Evolutionary conservation across 345 rosid genomes (phyloP), one percentile per base, ranked within the genome.

Genomic region (Mangifera indica): DNA sequence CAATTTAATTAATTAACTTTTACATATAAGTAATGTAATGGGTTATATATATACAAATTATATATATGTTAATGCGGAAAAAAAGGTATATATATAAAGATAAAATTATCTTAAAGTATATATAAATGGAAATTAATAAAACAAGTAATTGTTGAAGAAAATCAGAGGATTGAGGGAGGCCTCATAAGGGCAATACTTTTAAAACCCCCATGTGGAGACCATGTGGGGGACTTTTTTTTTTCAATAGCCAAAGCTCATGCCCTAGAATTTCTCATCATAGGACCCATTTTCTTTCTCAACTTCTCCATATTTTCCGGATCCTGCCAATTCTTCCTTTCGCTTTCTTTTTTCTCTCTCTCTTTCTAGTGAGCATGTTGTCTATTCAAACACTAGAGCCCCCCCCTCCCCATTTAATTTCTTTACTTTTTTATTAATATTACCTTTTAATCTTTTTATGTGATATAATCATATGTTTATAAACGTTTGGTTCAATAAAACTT

Each of bases 221-320:
- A 83, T 86, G 85, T 83, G 87, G 66, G 72, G 69, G 62, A 59
- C 72, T 69, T 17, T 26, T 58, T 58, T 73, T 68, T 52, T 69
- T 59, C 74, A 3, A n/a, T 42, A 51, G 7, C 60, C 72, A 21
- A 71, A 56, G 20, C 78, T 71, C 72, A 64, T 82, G 82, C 80
- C 77, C 80, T 71, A 54, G 56, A 79, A 69, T 79, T 77, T 67
- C 76, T 74, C 81, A 66, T 44, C 46, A 74, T 71, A 49, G 72
- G 87, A 79, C 26, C 84, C 77, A 48, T 3, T 78, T 21, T 32
- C 52, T 70, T 66, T 72, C 80, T 71, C 79, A 71, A 62, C 76
- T 45, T 78, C 81, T 17, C 84, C 87, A 81, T 81, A 87, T 84
- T 87, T 87, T 87, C 86, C 87, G 90, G 88, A 87, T 84, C 87